These are phyloP conservation scores for Barnettozyma salicaria DNA, from an alignment of 805 yeast species.

Conservation along the genomic window DNA sequence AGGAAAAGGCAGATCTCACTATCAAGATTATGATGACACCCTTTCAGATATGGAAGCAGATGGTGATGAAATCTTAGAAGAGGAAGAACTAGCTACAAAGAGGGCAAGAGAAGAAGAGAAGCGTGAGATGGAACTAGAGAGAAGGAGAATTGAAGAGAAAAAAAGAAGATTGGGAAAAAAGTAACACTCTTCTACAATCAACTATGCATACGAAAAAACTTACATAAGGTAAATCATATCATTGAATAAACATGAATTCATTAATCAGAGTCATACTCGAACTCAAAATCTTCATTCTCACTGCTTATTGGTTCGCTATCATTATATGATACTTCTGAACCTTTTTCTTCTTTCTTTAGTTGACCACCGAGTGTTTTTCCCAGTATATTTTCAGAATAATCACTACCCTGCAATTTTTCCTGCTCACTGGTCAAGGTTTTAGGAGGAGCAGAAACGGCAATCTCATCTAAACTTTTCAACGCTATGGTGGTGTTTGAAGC, in stretches of 20 bases:
- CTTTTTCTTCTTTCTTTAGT: too few relatives aligned
- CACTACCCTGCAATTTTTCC: too few relatives aligned
- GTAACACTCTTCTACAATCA: too few relatives aligned
- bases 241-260: too few relatives aligned
- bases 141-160: constrained; percentile 41
- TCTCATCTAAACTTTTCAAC: too few relatives aligned
- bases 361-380: too few relatives aligned
- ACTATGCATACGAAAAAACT: too few relatives aligned
- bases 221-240: too few relatives aligned
- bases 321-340: constrained; percentile 7
- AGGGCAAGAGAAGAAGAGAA: constrained; percentile 74
- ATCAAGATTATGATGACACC: constrained; percentile 40
- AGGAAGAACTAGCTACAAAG: constrained; percentile 64
- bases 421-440: too few relatives aligned
- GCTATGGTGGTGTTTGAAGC: too few relatives aligned
- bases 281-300: constrained; percentile 35
- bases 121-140: constrained; percentile 59
- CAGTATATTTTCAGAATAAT: too few relatives aligned
- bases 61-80: constrained; percentile 81
- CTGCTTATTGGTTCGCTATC: constrained; percentile 30
- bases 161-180: constrained; percentile 33
- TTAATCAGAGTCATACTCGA: constrained; percentile 32
- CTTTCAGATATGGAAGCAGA: constrained; percentile 86
- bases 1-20: constrained; percentile 47
- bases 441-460: too few relatives aligned